phyloP scores from a whole-genome alignment of 2,329 filamentous ascomycete species.

The Falciphora oryzae region DNA sequence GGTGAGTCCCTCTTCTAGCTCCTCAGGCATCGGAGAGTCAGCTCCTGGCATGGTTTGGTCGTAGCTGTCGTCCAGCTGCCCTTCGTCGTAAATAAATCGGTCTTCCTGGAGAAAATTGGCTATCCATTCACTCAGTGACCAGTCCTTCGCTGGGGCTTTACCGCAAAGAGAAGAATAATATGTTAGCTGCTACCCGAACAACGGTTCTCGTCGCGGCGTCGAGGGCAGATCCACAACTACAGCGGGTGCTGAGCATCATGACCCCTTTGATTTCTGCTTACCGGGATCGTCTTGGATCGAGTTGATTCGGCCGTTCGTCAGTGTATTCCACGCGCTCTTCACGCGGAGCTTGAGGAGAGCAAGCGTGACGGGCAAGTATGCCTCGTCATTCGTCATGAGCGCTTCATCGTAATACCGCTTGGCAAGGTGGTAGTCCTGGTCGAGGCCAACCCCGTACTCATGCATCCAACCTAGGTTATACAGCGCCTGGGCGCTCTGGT shows the following conservation, averaged over 20 bases:
- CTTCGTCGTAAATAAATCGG: conserved; percentile 56
- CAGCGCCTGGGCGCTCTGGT: conserved; percentile 88
- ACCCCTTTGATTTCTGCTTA: conserved; percentile 37
- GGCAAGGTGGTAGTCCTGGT: conserved; percentile 94
- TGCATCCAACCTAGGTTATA: conserved; percentile 99
- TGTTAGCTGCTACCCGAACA: too few species aligned
- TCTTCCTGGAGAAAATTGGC: conserved; percentile 74
- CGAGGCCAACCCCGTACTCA: conserved; percentile 87
- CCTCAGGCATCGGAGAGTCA: conserved; percentile 55
- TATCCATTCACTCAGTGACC: conserved; percentile 81
- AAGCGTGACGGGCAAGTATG: conserved; percentile 86
- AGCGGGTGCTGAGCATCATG: too few species aligned
- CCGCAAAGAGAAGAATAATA: conserved; percentile 22
- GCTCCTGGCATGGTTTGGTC: conserved; percentile 51
- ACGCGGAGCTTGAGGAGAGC: conserved; percentile 79
- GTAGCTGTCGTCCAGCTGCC: conserved; percentile 50
- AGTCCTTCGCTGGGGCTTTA: conserved; percentile 62
- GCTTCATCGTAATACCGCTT: conserved; percentile 95
- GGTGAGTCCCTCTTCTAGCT: conserved; percentile 67
- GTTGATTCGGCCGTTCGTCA: conserved; percentile 87
- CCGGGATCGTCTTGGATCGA: conserved; percentile 85
- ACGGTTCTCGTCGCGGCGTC: too few species aligned
- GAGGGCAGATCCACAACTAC: too few species aligned
- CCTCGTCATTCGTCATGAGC: conserved; percentile 84
- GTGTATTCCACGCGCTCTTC: conserved; percentile 88